Base-by-base conservation (phyloP, 2,329 filamentous ascomycete genomes). In the Cytospora leucostoma region DNA sequence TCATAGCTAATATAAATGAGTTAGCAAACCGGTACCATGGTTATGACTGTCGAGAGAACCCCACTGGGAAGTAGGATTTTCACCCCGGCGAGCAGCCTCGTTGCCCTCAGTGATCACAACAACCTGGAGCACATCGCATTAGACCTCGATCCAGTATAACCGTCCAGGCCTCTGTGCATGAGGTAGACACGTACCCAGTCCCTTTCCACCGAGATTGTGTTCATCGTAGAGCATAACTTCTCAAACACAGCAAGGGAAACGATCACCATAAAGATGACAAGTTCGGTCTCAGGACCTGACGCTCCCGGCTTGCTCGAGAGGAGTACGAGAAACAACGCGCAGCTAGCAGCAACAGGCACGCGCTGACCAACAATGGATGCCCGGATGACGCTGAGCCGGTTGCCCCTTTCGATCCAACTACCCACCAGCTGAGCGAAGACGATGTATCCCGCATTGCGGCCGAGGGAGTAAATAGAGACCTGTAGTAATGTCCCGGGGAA, bases 381-480 rank as follows among this genome's bases (percentile, higher is more conserved):
- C 6, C 83, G 75, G 37, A 87, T 78, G 0, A 83, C 79, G 1
- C 68, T 69, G 3, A 88, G 74, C 0, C 85, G 78, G 62, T 84
- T 72, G 6, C 77, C 78, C 0, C 66, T 73, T 71, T 92, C 89
- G 44, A 92, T 83, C 47, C 79, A 79, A 1, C 71, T 70, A 1
- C 89, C 89, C 7, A 92, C 73, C 53, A 77, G 77, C 13, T 84
- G 82, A 0, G 87, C 83, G 7, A 90, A 75, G 0, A 86, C 34
- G 4, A 88, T 82, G 0, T 86, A 87, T 0, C 85, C 78, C 0
- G 79, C 74, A 7, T 84, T 80, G 27, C 89, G 83, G 6, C 81
- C 77, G 7, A 92, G 74, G 0, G 89, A 89, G 70, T 92, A 92
- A n/a, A 88, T 75, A 0, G 88, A 91, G 62, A 88, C 80, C 40